These are phyloP conservation scores for Pseudogymnoascus sp. DNA, from an alignment of 2,329 filamentous ascomycete genomes.

Conservation along the genomic window DNA sequence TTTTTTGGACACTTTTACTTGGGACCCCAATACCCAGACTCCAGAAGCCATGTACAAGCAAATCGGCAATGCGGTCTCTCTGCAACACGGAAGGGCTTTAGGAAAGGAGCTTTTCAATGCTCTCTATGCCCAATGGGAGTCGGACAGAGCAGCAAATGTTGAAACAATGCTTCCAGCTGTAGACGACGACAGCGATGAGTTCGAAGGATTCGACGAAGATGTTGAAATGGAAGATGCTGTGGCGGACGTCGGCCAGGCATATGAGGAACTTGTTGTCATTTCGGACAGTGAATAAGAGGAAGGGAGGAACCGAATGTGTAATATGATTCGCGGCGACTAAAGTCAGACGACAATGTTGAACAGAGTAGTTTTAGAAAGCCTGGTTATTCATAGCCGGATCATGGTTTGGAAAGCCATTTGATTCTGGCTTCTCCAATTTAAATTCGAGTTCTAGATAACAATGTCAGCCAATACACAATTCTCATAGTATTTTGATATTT, in stretches of 20 bases:
- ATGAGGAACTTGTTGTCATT: neutral
- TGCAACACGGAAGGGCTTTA: constrained; percentile 10
- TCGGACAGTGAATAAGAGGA: neutral
- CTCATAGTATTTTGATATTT: neutral
- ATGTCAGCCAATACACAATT: neutral
- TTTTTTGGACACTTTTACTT: constrained; percentile 17
- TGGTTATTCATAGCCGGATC: neutral
- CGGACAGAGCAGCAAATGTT: neutral
- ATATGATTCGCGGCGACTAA: neutral
- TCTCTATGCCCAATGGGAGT: neutral
- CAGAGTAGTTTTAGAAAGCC: neutral
- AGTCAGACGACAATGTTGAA: neutral
- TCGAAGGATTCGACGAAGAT: neutral
- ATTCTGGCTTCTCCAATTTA: neutral
- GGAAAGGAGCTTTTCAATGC: constrained; percentile 11
- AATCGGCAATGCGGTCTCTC: constrained; percentile 19
- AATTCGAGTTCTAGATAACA: neutral
- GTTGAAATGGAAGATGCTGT: neutral
- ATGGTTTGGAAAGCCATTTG: neutral
- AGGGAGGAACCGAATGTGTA: neutral
- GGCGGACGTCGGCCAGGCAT: neutral
- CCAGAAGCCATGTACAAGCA: constrained; percentile 10
- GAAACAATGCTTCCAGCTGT: neutral
- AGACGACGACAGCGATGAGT: neutral
- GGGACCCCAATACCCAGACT: constrained; percentile 9